These are phyloP conservation scores for Hanseniaspora hatyaiensis DNA, from an alignment of 805 yeast genomes.

Conservation along the genomic window DNA sequence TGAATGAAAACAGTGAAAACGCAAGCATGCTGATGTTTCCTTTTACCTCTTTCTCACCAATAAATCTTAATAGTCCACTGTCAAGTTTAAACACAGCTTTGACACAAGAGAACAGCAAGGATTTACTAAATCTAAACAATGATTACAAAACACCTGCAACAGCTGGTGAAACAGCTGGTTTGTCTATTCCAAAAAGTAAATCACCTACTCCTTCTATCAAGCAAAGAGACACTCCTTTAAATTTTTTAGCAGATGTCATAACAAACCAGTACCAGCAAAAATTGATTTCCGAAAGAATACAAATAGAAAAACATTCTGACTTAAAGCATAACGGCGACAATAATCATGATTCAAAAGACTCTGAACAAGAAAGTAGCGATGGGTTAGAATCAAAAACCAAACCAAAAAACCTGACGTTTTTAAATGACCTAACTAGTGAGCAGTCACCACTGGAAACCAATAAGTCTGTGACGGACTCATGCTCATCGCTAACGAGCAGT, in stretches of 20 bases:
- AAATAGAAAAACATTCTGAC: not conserved
- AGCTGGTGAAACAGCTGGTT: too few species aligned
- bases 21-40: too few species aligned
- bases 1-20: too few species aligned
- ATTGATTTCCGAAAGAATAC: not conserved
- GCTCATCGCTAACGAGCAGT: not conserved
- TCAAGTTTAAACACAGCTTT: not conserved
- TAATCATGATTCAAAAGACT: not conserved
- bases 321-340: not conserved
- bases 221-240: not conserved
- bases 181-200: too few species aligned
- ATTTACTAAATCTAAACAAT: not conserved
- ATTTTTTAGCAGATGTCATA: conserved; percentile 1
- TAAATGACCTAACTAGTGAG: too few species aligned
- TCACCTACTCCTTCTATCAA: not conserved
- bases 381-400: too few species aligned
- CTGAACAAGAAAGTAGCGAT: not conserved
- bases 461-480: too few species aligned
- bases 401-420: too few species aligned
- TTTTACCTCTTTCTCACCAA: not conserved
- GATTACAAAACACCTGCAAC: not conserved
- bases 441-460: too few species aligned
- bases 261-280: conserved; percentile 4
- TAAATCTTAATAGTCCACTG: not conserved
- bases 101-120: not conserved